Base-by-base conservation (phyloP, 2,329 filamentous ascomycete species). In the Ophiocordyceps camponoti-saundersi region DNA sequence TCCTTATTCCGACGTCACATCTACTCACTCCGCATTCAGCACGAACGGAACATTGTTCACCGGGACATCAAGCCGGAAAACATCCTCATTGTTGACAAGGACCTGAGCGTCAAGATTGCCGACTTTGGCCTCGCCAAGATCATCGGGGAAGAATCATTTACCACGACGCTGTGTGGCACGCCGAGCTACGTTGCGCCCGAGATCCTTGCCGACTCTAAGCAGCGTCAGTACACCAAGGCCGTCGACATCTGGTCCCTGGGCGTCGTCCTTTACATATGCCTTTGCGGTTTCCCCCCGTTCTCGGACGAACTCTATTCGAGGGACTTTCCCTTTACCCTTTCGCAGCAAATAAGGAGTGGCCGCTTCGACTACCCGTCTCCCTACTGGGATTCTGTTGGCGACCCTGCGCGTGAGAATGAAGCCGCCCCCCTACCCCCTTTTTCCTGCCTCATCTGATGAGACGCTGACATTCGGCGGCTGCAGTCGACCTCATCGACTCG, bases 81-180 rank as follows among this genome's bases (percentile, higher is more conserved):
- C 57, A 96, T 98, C 32, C 68, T 98, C 10, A 69, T 98, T 34
- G 79, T 83, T 6, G 87, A 95, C 64, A 87, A 86, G 57, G 74
- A 92, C 32, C 67, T 95, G 26, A 80, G 81, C 49, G 82, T 95
- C 52, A 98, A 98, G 65, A 68, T 98, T 50, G 92, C 89, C 20
- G 92, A 98, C 63, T 98, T 98, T 64, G 92, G 92, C 43, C 73
- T 98, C 36, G 90, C 92, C 41, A 98, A 98, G 66, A 96, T 98
- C 53, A 95, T 98, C 53, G 93, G 93, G 51, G 92, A 98, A 61
- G 88, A 95, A 60, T 95, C 90, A 0, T 98, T 98, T 60, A 96
- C 92, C 1, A 95, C 89, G 0, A 96, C 92, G 1, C 69, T 98
- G 52, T 92, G 92, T 61, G 92, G 92, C 52, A 98, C 92, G n/a